Conservation (phyloP, 2,329 filamentous ascomycete genomes). For the Microsporum audouinii region DNA sequence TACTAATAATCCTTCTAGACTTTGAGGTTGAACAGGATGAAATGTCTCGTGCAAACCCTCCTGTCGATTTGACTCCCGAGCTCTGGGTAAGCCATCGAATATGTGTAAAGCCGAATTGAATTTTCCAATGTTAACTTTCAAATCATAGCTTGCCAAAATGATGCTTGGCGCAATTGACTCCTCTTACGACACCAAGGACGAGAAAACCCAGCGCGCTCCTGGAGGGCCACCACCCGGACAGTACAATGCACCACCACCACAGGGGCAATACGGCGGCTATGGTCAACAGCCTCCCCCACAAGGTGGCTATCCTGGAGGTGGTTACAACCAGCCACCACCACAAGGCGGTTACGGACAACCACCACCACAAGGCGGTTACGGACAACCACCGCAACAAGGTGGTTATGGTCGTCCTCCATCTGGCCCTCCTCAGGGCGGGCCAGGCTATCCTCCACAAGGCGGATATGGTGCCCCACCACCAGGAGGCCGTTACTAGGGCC, state of each 20-base stretch:
- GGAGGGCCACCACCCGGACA: conserved; percentile 20
- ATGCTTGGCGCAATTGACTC: conserved; percentile 56
- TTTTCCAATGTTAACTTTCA: background rate
- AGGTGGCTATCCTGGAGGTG: conserved; percentile 12
- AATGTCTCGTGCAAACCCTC: conserved; percentile 51
- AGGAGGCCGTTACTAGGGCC: conserved; percentile 10
- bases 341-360: conserved; percentile 17
- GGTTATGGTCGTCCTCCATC: conserved; percentile 15
- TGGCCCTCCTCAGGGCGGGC: conserved; percentile 11
- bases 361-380: conserved; percentile 17
- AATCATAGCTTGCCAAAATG: conserved; percentile 47
- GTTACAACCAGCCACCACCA: conserved; percentile 23
- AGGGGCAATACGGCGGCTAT: conserved; percentile 17
- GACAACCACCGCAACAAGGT: conserved; percentile 18
- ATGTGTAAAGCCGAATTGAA: background rate
- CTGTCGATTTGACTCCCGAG: conserved; percentile 52
- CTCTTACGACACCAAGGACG: conserved; percentile 55
- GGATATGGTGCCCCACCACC: conserved; percentile 17
- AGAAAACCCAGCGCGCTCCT: conserved; percentile 38
- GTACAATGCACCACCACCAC: conserved; percentile 25
- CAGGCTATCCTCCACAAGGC: conserved; percentile 17
- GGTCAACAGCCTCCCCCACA: conserved; percentile 22
- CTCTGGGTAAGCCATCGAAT: conserved; percentile 41
- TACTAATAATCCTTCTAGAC: conserved; percentile 35
- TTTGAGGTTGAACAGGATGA: conserved; percentile 58